Percentiles rank a stretch among this genome's conserved stretches.
These are phyloP conservation scores for Suillus spraguei DNA, from an alignment of 768 basidiomycete species.

Conservation along the genomic window DNA sequence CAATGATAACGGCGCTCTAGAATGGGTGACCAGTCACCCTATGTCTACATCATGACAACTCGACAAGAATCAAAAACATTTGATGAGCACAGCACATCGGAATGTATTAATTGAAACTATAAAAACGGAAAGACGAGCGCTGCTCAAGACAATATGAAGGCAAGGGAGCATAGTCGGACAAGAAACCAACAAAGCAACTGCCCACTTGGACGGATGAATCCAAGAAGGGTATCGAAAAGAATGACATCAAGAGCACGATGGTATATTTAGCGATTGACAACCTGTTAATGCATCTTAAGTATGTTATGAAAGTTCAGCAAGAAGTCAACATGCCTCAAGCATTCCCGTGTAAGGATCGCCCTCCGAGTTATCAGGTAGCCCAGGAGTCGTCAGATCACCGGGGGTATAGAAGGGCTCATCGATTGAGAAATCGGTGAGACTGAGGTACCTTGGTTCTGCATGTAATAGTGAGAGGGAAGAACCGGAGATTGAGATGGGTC, in stretches of 20 bases:
- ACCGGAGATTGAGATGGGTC: slow-evolving; percentile 27
- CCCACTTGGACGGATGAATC: neutral
- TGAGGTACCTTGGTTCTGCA: slow-evolving; percentile 9
- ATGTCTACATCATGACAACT: slow-evolving; percentile 1
- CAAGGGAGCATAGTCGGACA: slow-evolving; percentile 3
- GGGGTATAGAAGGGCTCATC: neutral
- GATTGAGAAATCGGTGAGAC: slow-evolving; percentile 6
- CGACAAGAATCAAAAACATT: slow-evolving; percentile 7
- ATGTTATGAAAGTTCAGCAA: neutral
- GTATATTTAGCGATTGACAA: slow-evolving; percentile 7
- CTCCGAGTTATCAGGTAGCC: slow-evolving; percentile 12
- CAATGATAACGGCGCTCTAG: slow-evolving; percentile 7
- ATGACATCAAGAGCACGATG: neutral
- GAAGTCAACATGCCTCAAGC: slow-evolving; percentile 15
- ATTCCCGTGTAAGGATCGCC: slow-evolving; percentile 11
- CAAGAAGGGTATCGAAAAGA: slow-evolving; percentile 3
- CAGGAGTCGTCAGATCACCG: neutral
- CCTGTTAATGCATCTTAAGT: slow-evolving; percentile 10
- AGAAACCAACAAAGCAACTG: slow-evolving; percentile 1
- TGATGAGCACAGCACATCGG: slow-evolving; percentile 23
- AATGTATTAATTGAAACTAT: slow-evolving; percentile 3
- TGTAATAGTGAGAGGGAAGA: slow-evolving; percentile 24
- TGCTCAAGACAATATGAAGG: slow-evolving; percentile 21
- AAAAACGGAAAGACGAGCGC: slow-evolving; percentile 14
- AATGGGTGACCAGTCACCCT: slow-evolving; percentile 8